Evolutionary conservation across 345 rosid species (phyloP).

Genomic region (Linum trigynum): DNA sequence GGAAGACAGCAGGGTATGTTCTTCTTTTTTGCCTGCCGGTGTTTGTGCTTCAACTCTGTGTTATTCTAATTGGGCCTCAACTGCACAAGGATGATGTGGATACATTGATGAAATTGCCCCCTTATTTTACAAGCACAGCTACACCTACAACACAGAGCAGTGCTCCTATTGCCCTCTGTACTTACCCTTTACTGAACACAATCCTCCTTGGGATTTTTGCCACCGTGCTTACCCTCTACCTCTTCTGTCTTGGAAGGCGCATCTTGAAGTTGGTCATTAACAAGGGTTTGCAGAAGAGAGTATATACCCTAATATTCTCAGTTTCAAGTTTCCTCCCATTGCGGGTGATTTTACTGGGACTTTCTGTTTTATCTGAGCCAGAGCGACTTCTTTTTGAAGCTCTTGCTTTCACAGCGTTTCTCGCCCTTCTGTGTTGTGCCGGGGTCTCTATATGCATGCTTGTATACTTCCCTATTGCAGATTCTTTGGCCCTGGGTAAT

Average conservation of each 20-base stretch:
- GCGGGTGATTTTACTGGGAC: conserved; percentile 74
- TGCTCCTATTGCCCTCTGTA: conserved; percentile 45
- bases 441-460: conserved; percentile 73
- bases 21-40: conserved; percentile 71
- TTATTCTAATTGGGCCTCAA: conserved; percentile 57
- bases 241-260: conserved; percentile 87
- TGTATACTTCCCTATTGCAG: conserved; percentile 80
- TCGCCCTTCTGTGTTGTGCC: conserved; percentile 59
- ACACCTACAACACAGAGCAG: conserved; percentile 15
- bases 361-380: conserved; percentile 64
- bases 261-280: conserved; percentile 81
- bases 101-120: conserved; percentile 36
- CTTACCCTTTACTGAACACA: conserved; percentile 84
- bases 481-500: conserved; percentile 78
- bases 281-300: conserved; percentile 85
- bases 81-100: conserved; percentile 38
- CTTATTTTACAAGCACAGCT: conserved; percentile 54
- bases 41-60: conserved; percentile 69
- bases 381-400: conserved; percentile 67
- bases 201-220: conserved; percentile 75
- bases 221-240: conserved; percentile 51
- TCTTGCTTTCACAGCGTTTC: conserved; percentile 69
- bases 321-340: conserved; percentile 77
- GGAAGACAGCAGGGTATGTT: conserved; percentile 51
- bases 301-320: conserved; percentile 67